Conservation (phyloP, 2,329 filamentous ascomycete species). For the Botrytis deweyae region DNA sequence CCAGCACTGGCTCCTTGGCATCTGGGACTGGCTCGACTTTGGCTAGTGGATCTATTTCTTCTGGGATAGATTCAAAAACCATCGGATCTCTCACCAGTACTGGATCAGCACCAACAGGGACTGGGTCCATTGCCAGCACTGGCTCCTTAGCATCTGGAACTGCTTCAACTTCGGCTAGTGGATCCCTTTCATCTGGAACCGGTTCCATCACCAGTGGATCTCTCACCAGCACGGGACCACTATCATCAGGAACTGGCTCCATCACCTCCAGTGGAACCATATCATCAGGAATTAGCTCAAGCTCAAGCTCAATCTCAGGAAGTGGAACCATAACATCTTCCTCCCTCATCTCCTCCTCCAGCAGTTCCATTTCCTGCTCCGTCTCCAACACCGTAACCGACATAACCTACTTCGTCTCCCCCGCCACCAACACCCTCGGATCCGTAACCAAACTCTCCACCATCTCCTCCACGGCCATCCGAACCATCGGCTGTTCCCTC, state of each 20-base stretch:
- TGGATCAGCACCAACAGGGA: too few relatives aligned
- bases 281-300: background rate
- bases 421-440: background rate
- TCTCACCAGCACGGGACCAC: background rate
- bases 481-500: constrained; percentile 5
- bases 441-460: constrained; percentile 11
- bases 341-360: background rate
- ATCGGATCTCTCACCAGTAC: too few relatives aligned
- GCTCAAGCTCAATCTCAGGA: background rate
- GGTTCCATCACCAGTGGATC: background rate
- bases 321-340: background rate
- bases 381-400: constrained; percentile 15
- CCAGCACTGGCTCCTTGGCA: background rate
- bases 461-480: background rate
- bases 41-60: background rate
- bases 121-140: background rate
- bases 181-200: background rate
- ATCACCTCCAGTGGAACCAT: background rate
- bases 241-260: background rate
- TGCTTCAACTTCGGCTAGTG: background rate
- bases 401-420: constrained; percentile 8
- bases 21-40: background rate
- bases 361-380: background rate
- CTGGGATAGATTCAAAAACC: background rate
- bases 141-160: background rate